Percentiles rank a stretch among this genome's conserved stretches.
phyloP scores from a whole-genome alignment of 2,329 filamentous ascomycete genomes.

The Colletotrichum truncatum region DNA sequence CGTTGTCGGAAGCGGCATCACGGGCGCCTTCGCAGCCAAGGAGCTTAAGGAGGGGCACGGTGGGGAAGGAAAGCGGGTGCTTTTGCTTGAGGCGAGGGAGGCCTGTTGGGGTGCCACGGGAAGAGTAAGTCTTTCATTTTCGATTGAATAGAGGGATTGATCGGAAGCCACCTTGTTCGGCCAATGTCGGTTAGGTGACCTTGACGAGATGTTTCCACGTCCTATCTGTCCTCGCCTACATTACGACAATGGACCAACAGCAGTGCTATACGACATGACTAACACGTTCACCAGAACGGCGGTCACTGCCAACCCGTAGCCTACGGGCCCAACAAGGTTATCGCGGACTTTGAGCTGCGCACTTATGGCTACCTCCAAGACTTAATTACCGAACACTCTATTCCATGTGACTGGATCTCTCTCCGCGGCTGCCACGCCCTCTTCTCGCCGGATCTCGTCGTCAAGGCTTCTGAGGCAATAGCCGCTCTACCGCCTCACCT shows the following conservation, averaged over 20 bases:
- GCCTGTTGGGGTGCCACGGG: constrained; percentile 87
- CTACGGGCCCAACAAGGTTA: constrained; percentile 66
- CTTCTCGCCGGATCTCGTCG: constrained; percentile 64
- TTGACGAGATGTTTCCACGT: no score
- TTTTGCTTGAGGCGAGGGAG: constrained; percentile 82
- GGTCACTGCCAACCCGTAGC: constrained; percentile 80
- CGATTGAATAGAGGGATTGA: no score
- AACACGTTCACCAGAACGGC: constrained; percentile 61
- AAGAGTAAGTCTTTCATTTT: constrained; percentile 64
- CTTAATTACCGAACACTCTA: constrained; percentile 63
- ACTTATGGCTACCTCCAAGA: constrained; percentile 70
- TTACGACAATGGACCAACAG: not conserved
- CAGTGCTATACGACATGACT: not conserved
- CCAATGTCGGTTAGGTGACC: no score
- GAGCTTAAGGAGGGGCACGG: constrained; percentile 60
- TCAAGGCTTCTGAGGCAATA: constrained; percentile 60
- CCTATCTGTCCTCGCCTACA: no score
- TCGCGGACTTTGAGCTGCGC: constrained; percentile 76
- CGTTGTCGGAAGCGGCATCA: constrained; percentile 80
- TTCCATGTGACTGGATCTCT: constrained; percentile 76
- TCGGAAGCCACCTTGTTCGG: no score
- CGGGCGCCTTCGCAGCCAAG: constrained; percentile 76
- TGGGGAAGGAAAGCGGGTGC: constrained; percentile 58
- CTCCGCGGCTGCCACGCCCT: constrained; percentile 72
- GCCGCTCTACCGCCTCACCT: constrained; percentile 67